Evolutionary conservation across 306 rosid species (phyloP).

Genomic region (Sicyos edulis): DNA sequence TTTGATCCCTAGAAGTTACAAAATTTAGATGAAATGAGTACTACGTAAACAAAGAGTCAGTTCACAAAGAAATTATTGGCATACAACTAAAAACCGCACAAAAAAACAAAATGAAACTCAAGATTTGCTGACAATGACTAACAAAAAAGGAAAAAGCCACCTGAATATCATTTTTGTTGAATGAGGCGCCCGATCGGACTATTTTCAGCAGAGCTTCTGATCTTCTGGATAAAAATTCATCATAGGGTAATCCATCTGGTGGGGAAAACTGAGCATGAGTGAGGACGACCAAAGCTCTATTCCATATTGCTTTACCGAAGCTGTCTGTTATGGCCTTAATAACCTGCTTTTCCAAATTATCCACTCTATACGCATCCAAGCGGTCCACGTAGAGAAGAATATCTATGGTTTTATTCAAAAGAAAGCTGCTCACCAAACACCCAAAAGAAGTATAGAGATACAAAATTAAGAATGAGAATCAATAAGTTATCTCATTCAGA

Average conservation of each 20-base stretch:
- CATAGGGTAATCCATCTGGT: constrained; percentile 83
- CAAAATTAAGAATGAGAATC: not conserved
- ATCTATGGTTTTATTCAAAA: constrained; percentile 88
- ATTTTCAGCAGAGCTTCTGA: constrained; percentile 70
- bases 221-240: constrained; percentile 72
- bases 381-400: constrained; percentile 93
- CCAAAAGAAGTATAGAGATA: constrained; percentile 14
- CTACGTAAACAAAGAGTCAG: too few relatives aligned
- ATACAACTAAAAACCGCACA: too few relatives aligned
- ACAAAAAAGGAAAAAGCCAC: constrained; percentile 30
- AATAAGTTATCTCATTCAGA: not conserved
- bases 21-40: constrained; percentile 3
- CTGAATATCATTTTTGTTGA: constrained; percentile 50
- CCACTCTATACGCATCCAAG: constrained; percentile 87
- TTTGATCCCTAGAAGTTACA: constrained; percentile 38
- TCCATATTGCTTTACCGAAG: constrained; percentile 89
- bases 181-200: constrained; percentile 53
- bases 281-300: constrained; percentile 71
- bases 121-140: not conserved
- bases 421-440: constrained; percentile 52
- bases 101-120: not conserved
- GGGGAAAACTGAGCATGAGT: constrained; percentile 94
- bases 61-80: too few relatives aligned
- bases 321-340: constrained; percentile 70
- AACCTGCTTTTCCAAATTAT: constrained; percentile 76